These are phyloP conservation scores for Marchantia polymorpha DNA, from an alignment of 225 moss, liverwort and hornwort species.

Conservation along the genomic window DNA sequence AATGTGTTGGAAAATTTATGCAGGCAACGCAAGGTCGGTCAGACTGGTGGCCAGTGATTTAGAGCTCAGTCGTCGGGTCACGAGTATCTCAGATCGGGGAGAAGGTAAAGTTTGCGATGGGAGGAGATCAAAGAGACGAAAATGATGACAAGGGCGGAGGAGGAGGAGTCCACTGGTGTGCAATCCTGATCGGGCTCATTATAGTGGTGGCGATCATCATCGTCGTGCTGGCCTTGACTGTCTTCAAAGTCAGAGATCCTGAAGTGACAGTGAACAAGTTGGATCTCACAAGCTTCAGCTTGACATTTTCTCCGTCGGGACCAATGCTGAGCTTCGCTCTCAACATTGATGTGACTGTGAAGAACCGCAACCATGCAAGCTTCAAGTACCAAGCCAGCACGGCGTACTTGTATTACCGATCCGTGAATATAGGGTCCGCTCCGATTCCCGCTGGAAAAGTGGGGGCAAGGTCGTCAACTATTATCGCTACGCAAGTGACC, in stretches of 20 bases:
- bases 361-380: slow-evolving; percentile 46
- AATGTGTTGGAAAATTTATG: background rate
- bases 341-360: slow-evolving; percentile 20
- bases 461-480: slow-evolving; percentile 15
- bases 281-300: slow-evolving; percentile 31
- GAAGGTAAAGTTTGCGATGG: slow-evolving; percentile 18
- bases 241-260: slow-evolving; percentile 48
- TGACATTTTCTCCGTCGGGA: slow-evolving; percentile 29
- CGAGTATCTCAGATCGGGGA: background rate
- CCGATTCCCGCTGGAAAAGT: slow-evolving; percentile 32
- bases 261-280: slow-evolving; percentile 29
- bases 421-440: slow-evolving; percentile 20
- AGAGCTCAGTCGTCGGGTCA: background rate
- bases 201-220: slow-evolving; percentile 33
- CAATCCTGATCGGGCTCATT: slow-evolving; percentile 20
- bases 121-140: slow-evolving; percentile 8
- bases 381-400: slow-evolving; percentile 39
- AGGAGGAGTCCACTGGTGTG: slow-evolving; percentile 30
- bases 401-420: slow-evolving; percentile 37
- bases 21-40: background rate
- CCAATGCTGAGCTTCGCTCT: slow-evolving; percentile 42
- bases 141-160: slow-evolving; percentile 14
- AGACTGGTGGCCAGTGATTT: background rate
- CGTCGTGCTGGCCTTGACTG: slow-evolving; percentile 40
- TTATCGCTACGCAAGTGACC: slow-evolving; percentile 18